Conservation (phyloP, 768 basidiomycete species). For the Mycena olivaceomarginata region DNA sequence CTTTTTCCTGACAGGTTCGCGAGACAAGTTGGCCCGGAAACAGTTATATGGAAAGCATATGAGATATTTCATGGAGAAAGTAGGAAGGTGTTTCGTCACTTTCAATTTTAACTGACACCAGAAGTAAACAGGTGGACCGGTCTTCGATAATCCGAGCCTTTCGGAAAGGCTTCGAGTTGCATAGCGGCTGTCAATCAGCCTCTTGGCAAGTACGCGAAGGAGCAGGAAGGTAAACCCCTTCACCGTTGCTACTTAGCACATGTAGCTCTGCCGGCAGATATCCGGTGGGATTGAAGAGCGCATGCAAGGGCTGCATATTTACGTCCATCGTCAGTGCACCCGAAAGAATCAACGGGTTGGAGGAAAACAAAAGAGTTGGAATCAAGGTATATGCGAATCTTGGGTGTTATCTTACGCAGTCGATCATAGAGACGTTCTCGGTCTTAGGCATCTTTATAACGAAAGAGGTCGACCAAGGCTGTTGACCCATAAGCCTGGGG, state of each 20-base stretch:
- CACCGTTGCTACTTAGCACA: background rate
- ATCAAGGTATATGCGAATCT: background rate
- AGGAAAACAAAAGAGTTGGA: background rate
- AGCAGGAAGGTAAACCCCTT: background rate
- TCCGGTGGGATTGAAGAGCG: background rate
- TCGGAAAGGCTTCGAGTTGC: background rate
- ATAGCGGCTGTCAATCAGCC: background rate
- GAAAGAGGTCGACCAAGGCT: background rate
- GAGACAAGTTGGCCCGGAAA: background rate
- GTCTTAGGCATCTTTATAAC: background rate
- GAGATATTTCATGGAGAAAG: background rate
- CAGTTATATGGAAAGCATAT: background rate
- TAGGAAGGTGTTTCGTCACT: background rate
- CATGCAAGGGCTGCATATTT: background rate
- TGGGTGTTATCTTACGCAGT: background rate
- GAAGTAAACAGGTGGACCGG: background rate
- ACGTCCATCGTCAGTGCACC: conserved; percentile 6
- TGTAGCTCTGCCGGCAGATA: background rate
- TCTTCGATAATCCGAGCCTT: background rate
- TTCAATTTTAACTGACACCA: background rate
- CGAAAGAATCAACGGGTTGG: background rate
- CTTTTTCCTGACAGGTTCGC: background rate
- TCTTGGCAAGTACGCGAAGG: background rate
- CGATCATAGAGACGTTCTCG: background rate
- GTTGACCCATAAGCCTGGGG: background rate